phyloP scores from a whole-genome alignment of 2,329 filamentous ascomycete genomes.

The Fusarium chuoi region DNA sequence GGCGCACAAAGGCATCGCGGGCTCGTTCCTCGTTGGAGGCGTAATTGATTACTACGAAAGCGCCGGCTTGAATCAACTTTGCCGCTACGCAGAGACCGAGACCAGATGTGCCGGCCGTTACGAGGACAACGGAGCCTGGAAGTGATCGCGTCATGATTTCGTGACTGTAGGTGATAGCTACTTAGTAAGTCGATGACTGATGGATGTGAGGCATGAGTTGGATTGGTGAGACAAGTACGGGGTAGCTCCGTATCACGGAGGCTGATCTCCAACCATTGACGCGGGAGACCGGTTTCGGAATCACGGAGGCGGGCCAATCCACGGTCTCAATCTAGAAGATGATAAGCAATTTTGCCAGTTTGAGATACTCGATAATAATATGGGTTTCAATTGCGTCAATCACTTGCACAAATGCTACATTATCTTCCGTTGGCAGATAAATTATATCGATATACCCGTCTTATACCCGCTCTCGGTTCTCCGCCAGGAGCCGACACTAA shows the following conservation, averaged over 20 bases:
- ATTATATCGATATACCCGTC: background rate
- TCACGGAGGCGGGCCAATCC: background rate
- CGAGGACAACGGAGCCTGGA: background rate
- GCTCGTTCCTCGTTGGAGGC: background rate
- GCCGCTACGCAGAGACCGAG: background rate
- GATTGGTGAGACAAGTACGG: background rate
- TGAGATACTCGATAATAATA: accelerated
- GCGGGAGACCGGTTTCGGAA: background rate
- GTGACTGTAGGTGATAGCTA: no score
- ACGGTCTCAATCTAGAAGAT: accelerated
- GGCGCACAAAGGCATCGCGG: background rate
- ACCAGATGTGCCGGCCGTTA: constrained; percentile 1
- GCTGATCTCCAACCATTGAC: background rate
- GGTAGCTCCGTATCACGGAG: constrained; percentile 5
- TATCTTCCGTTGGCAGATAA: accelerated
- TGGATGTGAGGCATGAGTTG: background rate
- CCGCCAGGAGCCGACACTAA: constrained; percentile 19
- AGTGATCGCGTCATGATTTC: background rate
- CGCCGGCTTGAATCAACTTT: background rate
- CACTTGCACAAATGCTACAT: no score
- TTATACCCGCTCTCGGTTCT: constrained; percentile 2
- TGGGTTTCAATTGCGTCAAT: background rate
- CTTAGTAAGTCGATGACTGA: background rate
- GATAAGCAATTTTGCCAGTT: accelerated
- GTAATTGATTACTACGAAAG: constrained; percentile 1